Conservation (phyloP, 2,329 filamentous ascomycete genomes). For the Paramyrothecium roridum region DNA sequence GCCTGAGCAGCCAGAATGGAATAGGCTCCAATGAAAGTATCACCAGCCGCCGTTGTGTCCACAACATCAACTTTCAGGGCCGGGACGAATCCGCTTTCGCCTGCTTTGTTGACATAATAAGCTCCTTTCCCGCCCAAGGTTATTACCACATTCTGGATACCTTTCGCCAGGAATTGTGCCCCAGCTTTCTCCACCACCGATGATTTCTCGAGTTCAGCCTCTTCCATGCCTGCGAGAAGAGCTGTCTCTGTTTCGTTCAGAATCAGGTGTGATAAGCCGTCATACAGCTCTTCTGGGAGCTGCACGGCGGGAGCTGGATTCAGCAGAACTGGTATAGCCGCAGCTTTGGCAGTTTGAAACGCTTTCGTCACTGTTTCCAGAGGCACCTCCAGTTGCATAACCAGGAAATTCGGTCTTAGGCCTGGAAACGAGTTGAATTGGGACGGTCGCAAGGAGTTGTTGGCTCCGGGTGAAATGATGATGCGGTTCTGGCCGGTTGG, state of each 20-base stretch:
- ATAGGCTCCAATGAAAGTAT: conserved; percentile 72
- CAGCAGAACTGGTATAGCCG: conserved; percentile 54
- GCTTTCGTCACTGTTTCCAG: conserved; percentile 48
- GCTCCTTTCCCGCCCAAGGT: conserved; percentile 64
- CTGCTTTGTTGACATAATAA: conserved; percentile 40
- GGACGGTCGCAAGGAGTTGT: conserved; percentile 20
- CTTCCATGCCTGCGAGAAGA: conserved; percentile 47
- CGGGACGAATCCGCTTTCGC: conserved; percentile 35
- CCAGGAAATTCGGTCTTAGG: conserved; percentile 49
- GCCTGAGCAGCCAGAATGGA: conserved; percentile 37
- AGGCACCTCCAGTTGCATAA: conserved; percentile 61
- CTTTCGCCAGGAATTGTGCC: conserved; percentile 52
- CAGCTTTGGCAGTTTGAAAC: conserved; percentile 34
- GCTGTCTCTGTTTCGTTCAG: conserved; percentile 74
- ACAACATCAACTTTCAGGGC: conserved; percentile 52
- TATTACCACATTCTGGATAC: conserved; percentile 62
- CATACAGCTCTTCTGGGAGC: conserved; percentile 56
- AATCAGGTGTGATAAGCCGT: conserved; percentile 61
- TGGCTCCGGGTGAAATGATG: conserved; percentile 53
- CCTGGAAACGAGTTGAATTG: conserved; percentile 16
- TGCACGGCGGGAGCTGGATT: conserved; percentile 67
- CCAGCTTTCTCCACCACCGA: conserved; percentile 34
- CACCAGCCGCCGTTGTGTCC: conserved; percentile 72
- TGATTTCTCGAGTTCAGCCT: conserved; percentile 28
- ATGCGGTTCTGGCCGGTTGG: conserved; percentile 56